Evolutionary conservation across 192 early-diverging fungal genomes (phyloP).

Genomic region (Entophlyctis luteolus): DNA sequence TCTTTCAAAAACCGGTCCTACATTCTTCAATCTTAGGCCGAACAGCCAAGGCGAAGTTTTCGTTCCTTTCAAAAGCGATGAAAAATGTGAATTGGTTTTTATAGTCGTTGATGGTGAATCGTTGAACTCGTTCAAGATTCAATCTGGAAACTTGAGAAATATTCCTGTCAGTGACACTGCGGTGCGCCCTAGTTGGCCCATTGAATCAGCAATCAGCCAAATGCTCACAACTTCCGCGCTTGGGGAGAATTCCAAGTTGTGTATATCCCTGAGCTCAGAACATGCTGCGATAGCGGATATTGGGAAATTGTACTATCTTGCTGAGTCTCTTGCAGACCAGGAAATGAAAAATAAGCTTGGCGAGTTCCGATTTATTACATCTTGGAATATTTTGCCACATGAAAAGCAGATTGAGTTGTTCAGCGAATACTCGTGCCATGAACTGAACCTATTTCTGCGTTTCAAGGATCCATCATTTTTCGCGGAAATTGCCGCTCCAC

Average conservation of each 20-base stretch:
- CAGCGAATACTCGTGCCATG: conserved; percentile 20
- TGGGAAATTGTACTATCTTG: conserved; percentile 5
- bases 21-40: conserved; percentile 20
- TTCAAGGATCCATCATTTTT: conserved; percentile 21
- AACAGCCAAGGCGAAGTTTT: neutral
- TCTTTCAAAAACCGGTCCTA: conserved; percentile 6
- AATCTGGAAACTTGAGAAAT: neutral
- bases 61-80: neutral
- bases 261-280: neutral
- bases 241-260: neutral
- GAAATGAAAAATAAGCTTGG: neutral
- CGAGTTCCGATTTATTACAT: conserved; percentile 14
- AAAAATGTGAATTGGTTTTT: conserved; percentile 6
- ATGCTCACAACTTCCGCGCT: neutral
- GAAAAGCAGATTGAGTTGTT: neutral
- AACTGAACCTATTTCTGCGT: conserved; percentile 15
- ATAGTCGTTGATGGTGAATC: conserved; percentile 3
- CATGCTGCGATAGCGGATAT: conserved; percentile 6
- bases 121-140: neutral
- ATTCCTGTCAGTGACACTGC: neutral
- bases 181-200: neutral
- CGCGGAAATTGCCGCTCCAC: conserved; percentile 3
- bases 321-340: neutral
- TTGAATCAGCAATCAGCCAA: conserved; percentile 1
- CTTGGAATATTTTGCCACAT: neutral